A percentile compares a stretch with the other conserved stretches of the same genome.
Evolutionary conservation across 176 grass and related monocot species (phyloP).

Genomic region (Stipa capillata): DNA sequence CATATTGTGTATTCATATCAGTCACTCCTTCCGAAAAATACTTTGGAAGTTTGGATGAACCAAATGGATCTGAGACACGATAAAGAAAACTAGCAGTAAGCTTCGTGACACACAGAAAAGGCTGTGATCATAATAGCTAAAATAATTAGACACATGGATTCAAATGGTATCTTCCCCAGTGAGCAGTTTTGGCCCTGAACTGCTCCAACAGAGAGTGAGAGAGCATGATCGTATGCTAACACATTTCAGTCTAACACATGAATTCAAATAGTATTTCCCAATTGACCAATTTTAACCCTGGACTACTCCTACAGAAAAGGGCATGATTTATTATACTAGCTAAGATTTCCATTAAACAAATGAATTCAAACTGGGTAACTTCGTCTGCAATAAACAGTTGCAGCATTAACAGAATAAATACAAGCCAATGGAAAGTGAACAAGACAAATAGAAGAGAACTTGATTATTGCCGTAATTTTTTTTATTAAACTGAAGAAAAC

Average conservation of each 20-base stretch:
- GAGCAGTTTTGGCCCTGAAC: not conserved
- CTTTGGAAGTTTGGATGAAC: not conserved
- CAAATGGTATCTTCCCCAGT: not conserved
- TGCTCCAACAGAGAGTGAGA: not conserved
- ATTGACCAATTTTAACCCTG: not conserved
- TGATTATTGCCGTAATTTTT: not conserved
- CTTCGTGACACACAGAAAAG: too few species aligned
- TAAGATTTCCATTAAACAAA: not conserved
- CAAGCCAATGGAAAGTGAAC: not conserved
- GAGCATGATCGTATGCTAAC: not conserved
- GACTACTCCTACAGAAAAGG: not conserved
- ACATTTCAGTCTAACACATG: not conserved
- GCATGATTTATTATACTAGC: not conserved
- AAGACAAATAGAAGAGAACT: not conserved
- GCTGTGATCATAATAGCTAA: too few species aligned
- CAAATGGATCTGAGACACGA: not conserved
- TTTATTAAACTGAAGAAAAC: not conserved
- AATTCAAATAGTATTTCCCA: not conserved
- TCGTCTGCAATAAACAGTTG: not conserved
- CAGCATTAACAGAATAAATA: not conserved
- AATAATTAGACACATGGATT: not conserved
- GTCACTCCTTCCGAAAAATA: not conserved
- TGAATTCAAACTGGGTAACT: not conserved
- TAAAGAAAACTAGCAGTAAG: not conserved
- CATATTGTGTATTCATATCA: not conserved